Evolutionary conservation across 139 green algal species (phyloP).

Genomic region (Chlorokybus atmophyticus): DNA sequence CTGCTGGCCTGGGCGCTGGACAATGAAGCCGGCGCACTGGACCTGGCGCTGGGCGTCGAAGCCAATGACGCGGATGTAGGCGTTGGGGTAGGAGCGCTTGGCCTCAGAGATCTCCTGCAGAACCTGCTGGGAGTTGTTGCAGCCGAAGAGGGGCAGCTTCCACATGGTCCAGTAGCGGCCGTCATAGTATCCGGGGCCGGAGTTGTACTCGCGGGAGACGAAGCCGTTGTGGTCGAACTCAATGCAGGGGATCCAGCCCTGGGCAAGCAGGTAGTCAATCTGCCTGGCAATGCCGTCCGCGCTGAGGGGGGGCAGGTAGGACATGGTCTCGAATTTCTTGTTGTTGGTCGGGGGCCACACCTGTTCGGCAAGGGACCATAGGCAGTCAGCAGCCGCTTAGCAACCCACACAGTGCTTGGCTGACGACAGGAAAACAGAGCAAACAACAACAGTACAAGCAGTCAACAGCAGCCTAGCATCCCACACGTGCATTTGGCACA

Average conservation of each 20-base stretch:
- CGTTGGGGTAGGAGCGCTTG: slow-evolving; percentile 76
- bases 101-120: slow-evolving; percentile 67
- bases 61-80: slow-evolving; percentile 82
- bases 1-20: no score
- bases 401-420: no score
- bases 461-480: no score
- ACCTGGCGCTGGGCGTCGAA: slow-evolving; percentile 68
- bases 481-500: no score
- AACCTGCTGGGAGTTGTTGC: slow-evolving; percentile 74
- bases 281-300: slow-evolving; percentile 70
- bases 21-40: slow-evolving; percentile 54
- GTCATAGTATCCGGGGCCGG: slow-evolving; percentile 46
- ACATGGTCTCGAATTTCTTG: slow-evolving; percentile 97
- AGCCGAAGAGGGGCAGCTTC: slow-evolving; percentile 99
- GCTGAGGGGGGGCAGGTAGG: slow-evolving; percentile 88
- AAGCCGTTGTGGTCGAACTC: slow-evolving; percentile 16
- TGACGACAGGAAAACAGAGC: no score
- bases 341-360: slow-evolving; percentile 21
- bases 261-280: slow-evolving; percentile 22
- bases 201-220: slow-evolving; percentile 12
- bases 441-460: no score
- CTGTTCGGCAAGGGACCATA: no score
- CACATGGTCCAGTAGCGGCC: slow-evolving; percentile 85
- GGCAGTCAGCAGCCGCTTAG: no score
- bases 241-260: slow-evolving; percentile 24